Base-by-base conservation (phyloP, 345 rosid species). In the Adansonia digitata region DNA sequence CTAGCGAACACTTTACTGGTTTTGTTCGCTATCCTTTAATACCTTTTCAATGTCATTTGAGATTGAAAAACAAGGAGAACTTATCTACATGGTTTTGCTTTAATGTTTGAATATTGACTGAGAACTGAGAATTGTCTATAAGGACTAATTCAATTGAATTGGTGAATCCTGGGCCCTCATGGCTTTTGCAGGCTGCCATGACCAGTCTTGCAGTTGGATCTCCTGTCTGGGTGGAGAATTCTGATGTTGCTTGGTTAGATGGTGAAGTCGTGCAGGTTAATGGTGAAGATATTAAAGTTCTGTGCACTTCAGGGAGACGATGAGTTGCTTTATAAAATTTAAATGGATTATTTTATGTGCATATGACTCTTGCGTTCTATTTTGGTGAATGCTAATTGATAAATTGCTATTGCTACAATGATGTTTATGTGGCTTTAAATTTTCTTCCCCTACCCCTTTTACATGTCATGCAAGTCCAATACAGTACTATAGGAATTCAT, bases 191-290 rank as follows among this genome's bases (percentile, higher is more conserved):
- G 99, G 93, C 86, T 77, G 76, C 90, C 75, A 57, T 80, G 65
- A 82, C 83, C 74, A 84, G 79, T 78, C 84, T 87, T 70, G 83
- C 75, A 17, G 93, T 89, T 68, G 97, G 97, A 77, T 88, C 98
- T 73, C 87, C 78, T 66, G 94, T 93, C 77, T 96, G 99, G 98
- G 78, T 95, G 83, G 99, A 91, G 81, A 94, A 95, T 81, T 88
- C 91, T 15, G 94, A 93, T 27, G 83, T 63, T 69, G 92, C 97
- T 55, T 95, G 99, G 99, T 55, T 95, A 63, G 99, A 91, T 82
- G 99, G 99, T 71, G 92, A 90, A 86, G 98, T 96, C 34, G 69
- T 82, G 57, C 97, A 81, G 82, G 81, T 90, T 69, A 90, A 81
- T 15, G 91, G 93, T 35, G 90, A 85, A 24, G 85, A 90, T 59